Evolutionary conservation across 345 rosid genomes (phyloP).

Genomic region (Hibiscus mutabilis): DNA sequence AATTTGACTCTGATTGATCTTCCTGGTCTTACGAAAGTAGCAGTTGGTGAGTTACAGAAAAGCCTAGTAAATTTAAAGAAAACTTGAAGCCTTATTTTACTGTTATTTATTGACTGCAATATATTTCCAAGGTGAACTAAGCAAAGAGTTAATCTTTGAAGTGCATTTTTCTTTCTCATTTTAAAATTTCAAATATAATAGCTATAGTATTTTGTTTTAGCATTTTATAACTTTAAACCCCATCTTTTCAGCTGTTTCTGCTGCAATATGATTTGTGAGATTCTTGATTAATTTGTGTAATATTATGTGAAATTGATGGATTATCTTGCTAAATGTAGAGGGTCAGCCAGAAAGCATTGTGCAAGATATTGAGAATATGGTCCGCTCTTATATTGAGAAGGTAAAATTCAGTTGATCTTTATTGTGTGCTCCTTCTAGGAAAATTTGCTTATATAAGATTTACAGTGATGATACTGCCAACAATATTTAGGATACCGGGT

Average conservation of each 20-base stretch:
- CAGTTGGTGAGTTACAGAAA: constrained; percentile 66
- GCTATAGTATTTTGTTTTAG: not conserved
- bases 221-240: not conserved
- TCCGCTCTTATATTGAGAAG: constrained; percentile 94
- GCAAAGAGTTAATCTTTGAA: not conserved
- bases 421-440: not conserved
- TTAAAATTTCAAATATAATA: not conserved
- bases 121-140: not conserved
- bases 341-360: constrained; percentile 96
- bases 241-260: not conserved
- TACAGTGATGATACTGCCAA: not conserved
- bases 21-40: constrained; percentile 99
- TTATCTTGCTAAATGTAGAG: constrained; percentile 44
- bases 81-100: not conserved
- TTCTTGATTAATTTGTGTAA: not conserved
- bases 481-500: not conserved
- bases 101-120: not conserved
- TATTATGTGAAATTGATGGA: constrained; percentile 9
- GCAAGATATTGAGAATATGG: constrained; percentile 96
- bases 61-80: not conserved
- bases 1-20: constrained; percentile 95
- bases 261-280: not conserved
- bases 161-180: not conserved
- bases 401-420: constrained; percentile 26
- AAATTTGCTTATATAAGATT: not conserved